Percentiles rank a stretch among this genome's conserved stretches.
phyloP scores from a whole-genome alignment of 2,329 filamentous ascomycete species.

The Calonectria crousiana region DNA sequence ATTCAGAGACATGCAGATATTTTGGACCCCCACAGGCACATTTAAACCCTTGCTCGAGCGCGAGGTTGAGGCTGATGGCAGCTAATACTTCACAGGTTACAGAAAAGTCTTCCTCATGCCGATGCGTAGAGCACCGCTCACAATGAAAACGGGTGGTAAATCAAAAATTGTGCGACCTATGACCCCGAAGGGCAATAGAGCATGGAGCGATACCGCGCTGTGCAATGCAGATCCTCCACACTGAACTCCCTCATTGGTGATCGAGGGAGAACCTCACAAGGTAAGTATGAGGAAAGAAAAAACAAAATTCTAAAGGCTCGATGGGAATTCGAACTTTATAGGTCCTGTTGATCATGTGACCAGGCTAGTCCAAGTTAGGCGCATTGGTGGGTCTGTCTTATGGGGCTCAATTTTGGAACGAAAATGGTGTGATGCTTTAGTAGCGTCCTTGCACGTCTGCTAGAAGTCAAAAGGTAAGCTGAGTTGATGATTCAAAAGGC shows the following conservation, averaged over 20 bases:
- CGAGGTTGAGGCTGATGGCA: neutral
- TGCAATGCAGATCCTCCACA: conserved; percentile 67
- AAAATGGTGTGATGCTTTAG: neutral
- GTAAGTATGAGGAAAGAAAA: conserved; percentile 66
- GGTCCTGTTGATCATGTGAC: neutral
- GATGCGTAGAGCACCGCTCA: conserved; percentile 52
- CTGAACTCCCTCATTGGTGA: conserved; percentile 60
- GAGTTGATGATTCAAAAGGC: neutral
- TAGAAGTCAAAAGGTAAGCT: neutral
- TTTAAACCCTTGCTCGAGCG: neutral
- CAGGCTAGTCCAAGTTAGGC: neutral
- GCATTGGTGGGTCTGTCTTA: neutral
- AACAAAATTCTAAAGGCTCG: conserved; percentile 35
- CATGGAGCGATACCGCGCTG: conserved; percentile 62
- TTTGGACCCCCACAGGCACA: neutral
- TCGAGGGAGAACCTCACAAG: conserved; percentile 58
- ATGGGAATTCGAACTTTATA: conserved; percentile 49
- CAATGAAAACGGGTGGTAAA: conserved; percentile 59
- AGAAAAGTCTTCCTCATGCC: conserved; percentile 57
- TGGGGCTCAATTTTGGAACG: neutral
- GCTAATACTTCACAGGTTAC: neutral
- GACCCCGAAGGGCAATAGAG: conserved; percentile 68
- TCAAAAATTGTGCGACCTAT: conserved; percentile 68
- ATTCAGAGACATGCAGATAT: neutral
- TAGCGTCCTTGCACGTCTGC: neutral